Conservation (phyloP, 2,329 filamentous ascomycete species). For the Plenodomus tracheiphilus region DNA sequence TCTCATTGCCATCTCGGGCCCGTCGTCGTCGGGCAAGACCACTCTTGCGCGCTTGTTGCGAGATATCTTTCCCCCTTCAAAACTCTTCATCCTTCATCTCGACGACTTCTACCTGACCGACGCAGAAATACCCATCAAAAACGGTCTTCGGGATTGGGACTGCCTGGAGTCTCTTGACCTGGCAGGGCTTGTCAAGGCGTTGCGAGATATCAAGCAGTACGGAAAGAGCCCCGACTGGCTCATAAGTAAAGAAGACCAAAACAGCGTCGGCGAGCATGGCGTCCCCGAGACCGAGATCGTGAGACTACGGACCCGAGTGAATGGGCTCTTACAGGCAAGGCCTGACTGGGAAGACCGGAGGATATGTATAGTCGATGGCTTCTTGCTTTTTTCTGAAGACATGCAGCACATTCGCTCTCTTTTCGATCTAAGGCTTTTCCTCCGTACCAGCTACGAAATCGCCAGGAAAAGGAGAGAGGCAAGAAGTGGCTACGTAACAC, state of each 20-base stretch:
- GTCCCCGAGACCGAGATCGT: conserved; percentile 41
- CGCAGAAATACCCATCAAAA: conserved; percentile 60
- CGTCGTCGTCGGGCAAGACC: conserved; percentile 92
- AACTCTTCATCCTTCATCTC: conserved; percentile 82
- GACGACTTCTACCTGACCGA: conserved; percentile 95
- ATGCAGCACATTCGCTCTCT: conserved; percentile 57
- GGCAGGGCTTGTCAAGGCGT: conserved; percentile 65
- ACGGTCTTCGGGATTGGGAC: conserved; percentile 83
- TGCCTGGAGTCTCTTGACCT: conserved; percentile 79
- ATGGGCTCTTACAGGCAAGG: conserved; percentile 8
- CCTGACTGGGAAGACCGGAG: conserved; percentile 21
- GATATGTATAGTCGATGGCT: conserved; percentile 79
- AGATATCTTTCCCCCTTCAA: conserved; percentile 68
- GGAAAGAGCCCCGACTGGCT: conserved; percentile 60
- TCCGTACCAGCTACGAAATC: conserved; percentile 65
- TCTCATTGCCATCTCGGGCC: conserved; percentile 82
- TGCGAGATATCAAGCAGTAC: conserved; percentile 70
- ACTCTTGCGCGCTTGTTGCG: conserved; percentile 84
- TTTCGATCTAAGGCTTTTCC: conserved; percentile 77
- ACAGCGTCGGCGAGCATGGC: conserved; percentile 52
- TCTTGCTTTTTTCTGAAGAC: conserved; percentile 74
- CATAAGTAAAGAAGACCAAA: conserved; percentile 62
- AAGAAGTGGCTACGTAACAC: conserved; percentile 75
- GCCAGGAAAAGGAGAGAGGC: conserved; percentile 69
- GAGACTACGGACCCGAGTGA: conserved; percentile 32